phyloP scores from a whole-genome alignment of 1,284 basidiomycete species.

The Leccinum subatratum region DNA sequence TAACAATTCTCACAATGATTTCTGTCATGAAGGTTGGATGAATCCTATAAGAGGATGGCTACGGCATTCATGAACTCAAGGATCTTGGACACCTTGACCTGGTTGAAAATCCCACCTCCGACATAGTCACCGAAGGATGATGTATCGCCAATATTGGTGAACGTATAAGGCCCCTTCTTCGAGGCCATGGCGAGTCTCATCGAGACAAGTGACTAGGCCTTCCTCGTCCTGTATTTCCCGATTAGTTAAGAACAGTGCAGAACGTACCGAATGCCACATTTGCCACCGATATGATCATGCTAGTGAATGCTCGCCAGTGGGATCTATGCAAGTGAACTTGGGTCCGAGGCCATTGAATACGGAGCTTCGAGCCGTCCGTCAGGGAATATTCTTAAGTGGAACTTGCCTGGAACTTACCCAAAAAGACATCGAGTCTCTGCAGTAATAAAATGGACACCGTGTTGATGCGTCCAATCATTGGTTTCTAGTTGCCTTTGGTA shows the following conservation, averaged over 20 bases:
- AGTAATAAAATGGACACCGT: constrained; percentile 89
- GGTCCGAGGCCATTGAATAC: constrained; percentile 97
- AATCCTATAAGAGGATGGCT: neutral
- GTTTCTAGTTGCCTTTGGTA: constrained; percentile 87
- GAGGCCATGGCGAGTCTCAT: constrained; percentile 95
- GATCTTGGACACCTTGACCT: constrained; percentile 98
- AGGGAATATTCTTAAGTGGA: constrained; percentile 15
- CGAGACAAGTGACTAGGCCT: constrained; percentile 93
- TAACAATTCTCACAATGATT: constrained; percentile 87
- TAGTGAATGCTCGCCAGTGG: constrained; percentile 88
- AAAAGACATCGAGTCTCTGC: constrained; percentile 94
- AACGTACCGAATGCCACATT: constrained; percentile 15
- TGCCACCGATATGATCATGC: too few species aligned
- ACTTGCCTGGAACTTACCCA: constrained; percentile 54
- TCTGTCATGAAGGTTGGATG: constrained; percentile 45
- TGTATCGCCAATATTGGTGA: constrained; percentile 88
- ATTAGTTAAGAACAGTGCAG: constrained; percentile 4
- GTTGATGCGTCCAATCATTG: constrained; percentile 87
- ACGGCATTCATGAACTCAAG: constrained; percentile 74
- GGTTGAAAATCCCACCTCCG: constrained; percentile 91
- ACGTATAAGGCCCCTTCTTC: constrained; percentile 96
- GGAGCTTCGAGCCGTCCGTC: constrained; percentile 48
- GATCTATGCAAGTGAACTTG: constrained; percentile 92
- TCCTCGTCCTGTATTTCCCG: constrained; percentile 61
- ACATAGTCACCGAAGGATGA: constrained; percentile 78